Conservation (phyloP, 2,329 filamentous ascomycete genomes). For the Penicillium occitanis region DNA sequence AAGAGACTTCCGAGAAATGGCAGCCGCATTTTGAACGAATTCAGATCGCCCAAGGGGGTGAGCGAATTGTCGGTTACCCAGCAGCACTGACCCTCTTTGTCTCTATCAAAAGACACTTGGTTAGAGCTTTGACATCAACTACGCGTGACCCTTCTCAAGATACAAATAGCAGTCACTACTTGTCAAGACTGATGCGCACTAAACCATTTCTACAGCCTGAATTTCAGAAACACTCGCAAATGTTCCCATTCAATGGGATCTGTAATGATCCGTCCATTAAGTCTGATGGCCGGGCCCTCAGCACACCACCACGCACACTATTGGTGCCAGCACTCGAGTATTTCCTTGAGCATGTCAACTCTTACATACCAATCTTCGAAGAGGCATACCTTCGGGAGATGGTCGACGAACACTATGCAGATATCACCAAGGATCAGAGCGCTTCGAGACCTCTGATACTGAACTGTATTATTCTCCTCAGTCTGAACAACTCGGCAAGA, state of each 20-base stretch:
- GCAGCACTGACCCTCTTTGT: slow-evolving; percentile 11
- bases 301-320: background rate
- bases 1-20: background rate
- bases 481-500: background rate
- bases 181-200: background rate
- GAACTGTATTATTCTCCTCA: slow-evolving; percentile 1
- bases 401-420: slow-evolving; percentile 7
- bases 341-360: slow-evolving; percentile 10
- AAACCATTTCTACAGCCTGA: background rate
- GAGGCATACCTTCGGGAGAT: background rate
- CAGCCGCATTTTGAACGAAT: slow-evolving; percentile 7
- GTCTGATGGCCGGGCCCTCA: background rate
- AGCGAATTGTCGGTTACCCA: slow-evolving; percentile 8
- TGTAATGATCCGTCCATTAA: background rate
- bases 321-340: background rate
- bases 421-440: slow-evolving; percentile 2
- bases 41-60: slow-evolving; percentile 12
- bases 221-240: slow-evolving; percentile 1
- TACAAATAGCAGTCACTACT: background rate
- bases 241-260: slow-evolving; percentile 1
- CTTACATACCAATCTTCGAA: slow-evolving; percentile 9
- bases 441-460: background rate
- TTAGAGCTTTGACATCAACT: slow-evolving; percentile 1
- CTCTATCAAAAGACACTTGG: slow-evolving; percentile 7
- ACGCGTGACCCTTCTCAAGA: slow-evolving; percentile 5